phyloP scores from a whole-genome alignment of 1,284 basidiomycete genomes.

The Tylopilus sp. region DNA sequence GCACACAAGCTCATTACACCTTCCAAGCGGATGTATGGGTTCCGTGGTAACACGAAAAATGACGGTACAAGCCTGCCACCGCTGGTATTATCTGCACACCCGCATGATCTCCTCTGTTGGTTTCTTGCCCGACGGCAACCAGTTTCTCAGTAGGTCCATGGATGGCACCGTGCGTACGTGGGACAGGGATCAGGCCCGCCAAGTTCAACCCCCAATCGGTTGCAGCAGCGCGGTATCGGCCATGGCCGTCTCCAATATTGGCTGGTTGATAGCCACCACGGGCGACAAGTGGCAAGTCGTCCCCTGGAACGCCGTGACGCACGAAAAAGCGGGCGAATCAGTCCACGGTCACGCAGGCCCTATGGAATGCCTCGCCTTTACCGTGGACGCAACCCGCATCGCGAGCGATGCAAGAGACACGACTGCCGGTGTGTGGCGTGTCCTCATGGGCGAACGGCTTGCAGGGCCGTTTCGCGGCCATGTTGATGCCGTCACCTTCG shows the following conservation, averaged over 20 bases:
- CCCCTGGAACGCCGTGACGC: constrained; percentile 3
- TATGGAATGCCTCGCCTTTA: constrained; percentile 1
- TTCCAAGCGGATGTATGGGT: not conserved
- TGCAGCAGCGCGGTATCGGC: not conserved
- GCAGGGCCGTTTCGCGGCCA: constrained; percentile 1
- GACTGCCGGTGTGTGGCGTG: constrained; percentile 22
- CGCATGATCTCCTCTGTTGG: not conserved
- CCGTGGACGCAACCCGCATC: not conserved
- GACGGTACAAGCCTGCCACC: not conserved
- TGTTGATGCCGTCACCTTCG: not conserved
- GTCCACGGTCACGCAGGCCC: not conserved
- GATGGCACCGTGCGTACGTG: constrained; percentile 2
- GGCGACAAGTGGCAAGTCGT: not conserved
- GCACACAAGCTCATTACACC: not conserved
- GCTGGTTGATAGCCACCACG: constrained; percentile 6
- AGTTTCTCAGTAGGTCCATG: constrained; percentile 3
- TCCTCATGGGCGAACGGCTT: not conserved
- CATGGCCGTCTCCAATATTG: constrained; percentile 5
- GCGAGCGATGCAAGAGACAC: constrained; percentile 4
- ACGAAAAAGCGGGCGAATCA: not conserved
- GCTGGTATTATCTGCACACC: not conserved
- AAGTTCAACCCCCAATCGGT: not conserved
- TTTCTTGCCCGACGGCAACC: constrained; percentile 3
- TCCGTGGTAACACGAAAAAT: not conserved
- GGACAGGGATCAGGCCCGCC: not conserved